Percentiles rank a stretch among this genome's conserved stretches.
Evolutionary conservation across 345 rosid genomes (phyloP).

Genomic region (Eucalyptus pumila): DNA sequence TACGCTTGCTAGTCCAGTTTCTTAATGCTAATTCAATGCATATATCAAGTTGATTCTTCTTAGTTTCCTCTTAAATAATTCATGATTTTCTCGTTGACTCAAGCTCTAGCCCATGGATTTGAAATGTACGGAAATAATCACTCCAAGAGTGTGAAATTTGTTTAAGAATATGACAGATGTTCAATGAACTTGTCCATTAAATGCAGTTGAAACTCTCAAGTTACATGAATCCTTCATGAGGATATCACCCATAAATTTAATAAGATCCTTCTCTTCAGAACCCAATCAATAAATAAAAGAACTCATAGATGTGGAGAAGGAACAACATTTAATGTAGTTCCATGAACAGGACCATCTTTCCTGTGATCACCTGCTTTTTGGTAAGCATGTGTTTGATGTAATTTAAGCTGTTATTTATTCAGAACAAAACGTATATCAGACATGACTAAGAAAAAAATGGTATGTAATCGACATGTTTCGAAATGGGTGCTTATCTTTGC

Average conservation of each 20-base stretch:
- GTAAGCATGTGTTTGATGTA: background rate
- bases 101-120: background rate
- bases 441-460: background rate
- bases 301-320: background rate
- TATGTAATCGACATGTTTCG: background rate
- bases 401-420: background rate
- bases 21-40: background rate
- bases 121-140: background rate
- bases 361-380: background rate
- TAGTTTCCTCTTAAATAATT: background rate
- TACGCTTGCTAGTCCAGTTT: background rate
- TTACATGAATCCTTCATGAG: background rate
- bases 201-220: background rate
- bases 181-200: background rate
- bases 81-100: background rate
- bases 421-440: background rate
- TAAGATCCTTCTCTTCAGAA: background rate
- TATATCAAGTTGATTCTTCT: background rate
- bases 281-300: background rate
- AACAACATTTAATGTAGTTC: background rate
- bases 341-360: background rate
- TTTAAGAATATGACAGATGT: background rate
- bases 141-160: background rate
- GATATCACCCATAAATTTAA: background rate
- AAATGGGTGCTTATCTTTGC: background rate